These are phyloP conservation scores for Ogataea degrootiae DNA, from an alignment of 805 yeast species.

Conservation along the genomic window DNA sequence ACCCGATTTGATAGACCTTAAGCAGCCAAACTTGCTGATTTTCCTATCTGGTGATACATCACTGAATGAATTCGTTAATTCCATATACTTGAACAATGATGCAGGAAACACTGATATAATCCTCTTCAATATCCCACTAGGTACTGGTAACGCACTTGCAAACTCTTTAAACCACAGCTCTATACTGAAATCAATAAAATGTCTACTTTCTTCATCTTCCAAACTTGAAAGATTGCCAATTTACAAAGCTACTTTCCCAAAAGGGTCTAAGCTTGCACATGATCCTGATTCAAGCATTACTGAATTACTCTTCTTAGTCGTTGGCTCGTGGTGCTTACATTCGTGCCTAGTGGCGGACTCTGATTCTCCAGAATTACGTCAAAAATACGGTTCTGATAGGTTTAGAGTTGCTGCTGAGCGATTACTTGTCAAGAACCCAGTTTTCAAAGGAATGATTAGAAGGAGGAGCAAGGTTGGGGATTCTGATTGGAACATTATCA, in stretches of 20 bases:
- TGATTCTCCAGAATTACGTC: conserved; percentile 60
- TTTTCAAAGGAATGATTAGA: conserved; percentile 39
- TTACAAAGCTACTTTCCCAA: conserved; percentile 34
- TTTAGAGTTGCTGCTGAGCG: conserved; percentile 64
- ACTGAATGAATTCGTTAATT: conserved; percentile 68
- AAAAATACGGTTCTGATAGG: conserved; percentile 54
- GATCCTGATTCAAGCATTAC: conserved; percentile 13
- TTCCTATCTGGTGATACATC: conserved; percentile 87
- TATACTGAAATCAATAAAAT: conserved; percentile 32
- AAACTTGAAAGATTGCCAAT: conserved; percentile 36
- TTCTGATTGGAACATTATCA: conserved; percentile 6
- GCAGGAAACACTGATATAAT: conserved; percentile 2
- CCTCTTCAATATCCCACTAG: conserved; percentile 57
- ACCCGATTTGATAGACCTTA: conserved; percentile 29
- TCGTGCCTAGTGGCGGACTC: conserved; percentile 80
- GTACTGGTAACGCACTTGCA: conserved; percentile 83
- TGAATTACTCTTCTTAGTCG: conserved; percentile 45
- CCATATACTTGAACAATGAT: conserved; percentile 15
- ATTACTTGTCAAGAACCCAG: conserved; percentile 46
- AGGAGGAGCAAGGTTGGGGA: conserved; percentile 2
- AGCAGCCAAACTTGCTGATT: conserved; percentile 38
- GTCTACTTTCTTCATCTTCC: conserved; percentile 26
- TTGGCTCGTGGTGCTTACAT: conserved; percentile 82
- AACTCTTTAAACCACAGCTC: conserved; percentile 46
- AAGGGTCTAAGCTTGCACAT: conserved; percentile 6